Conservation (phyloP, 2,329 filamentous ascomycete species). For the Nannizziopsis barbatae region DNA sequence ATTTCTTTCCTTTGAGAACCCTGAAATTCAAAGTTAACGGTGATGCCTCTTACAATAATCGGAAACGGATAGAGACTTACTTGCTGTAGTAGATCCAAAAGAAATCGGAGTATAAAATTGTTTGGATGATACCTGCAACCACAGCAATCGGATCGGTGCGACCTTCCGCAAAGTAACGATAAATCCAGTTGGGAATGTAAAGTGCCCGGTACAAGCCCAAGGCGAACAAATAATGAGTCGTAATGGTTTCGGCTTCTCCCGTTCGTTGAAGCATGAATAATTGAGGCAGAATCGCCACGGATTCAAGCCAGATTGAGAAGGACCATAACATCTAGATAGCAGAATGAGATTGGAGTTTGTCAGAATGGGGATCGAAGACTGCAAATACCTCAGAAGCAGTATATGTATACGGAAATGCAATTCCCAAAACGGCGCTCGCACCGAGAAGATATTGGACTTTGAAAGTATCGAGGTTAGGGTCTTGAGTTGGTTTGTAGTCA, state of each 20-base stretch:
- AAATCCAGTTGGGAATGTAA: conserved; percentile 99
- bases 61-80: conserved; percentile 35
- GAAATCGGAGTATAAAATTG: conserved; percentile 93
- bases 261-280: conserved; percentile 97
- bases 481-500: conserved; percentile 93
- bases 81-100: conserved; percentile 99
- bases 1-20: conserved; percentile 77
- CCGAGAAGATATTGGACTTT: conserved; percentile 88
- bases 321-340: conserved; percentile 71
- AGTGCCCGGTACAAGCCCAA: conserved; percentile 81
- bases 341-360: not conserved
- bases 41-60: not conserved
- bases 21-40: conserved; percentile 21
- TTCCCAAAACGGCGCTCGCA: conserved; percentile 63
- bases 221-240: conserved; percentile 93
- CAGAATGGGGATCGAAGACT: not conserved
- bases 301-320: conserved; percentile 96
- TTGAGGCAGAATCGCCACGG: conserved; percentile 91
- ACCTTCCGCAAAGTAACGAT: conserved; percentile 68
- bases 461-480: conserved; percentile 94
- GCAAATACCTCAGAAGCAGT: conserved; percentile 51
- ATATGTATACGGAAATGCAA: conserved; percentile 80
- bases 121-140: conserved; percentile 82
- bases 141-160: conserved; percentile 82
- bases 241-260: conserved; percentile 98